These are phyloP conservation scores for Pseudogymnoascus destructans DNA, from an alignment of 2,329 filamentous ascomycete species.

Conservation along the genomic window DNA sequence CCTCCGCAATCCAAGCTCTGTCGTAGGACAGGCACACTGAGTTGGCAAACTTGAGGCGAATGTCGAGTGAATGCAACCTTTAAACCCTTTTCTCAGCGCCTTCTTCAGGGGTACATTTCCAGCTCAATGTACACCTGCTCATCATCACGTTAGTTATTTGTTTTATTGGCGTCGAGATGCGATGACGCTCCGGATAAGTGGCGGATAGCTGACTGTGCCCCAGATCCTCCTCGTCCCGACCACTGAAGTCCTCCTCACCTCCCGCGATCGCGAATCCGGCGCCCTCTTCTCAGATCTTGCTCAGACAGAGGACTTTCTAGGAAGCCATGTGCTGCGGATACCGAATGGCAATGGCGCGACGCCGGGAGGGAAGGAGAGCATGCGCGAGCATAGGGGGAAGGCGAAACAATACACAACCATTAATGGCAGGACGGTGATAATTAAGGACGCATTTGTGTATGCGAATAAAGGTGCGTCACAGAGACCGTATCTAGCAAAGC, in stretches of 20 bases:
- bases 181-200: slow-evolving; percentile 10
- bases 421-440: slow-evolving; percentile 83
- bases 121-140: slow-evolving; percentile 78
- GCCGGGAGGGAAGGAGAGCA: slow-evolving; percentile 47
- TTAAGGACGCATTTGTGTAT: slow-evolving; percentile 87
- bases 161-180: slow-evolving; percentile 7
- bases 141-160: slow-evolving; percentile 56
- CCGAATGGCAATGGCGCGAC: slow-evolving; percentile 40
- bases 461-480: slow-evolving; percentile 73
- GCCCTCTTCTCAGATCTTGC: slow-evolving; percentile 66
- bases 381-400: slow-evolving; percentile 82
- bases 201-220: background rate
- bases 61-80: slow-evolving; percentile 73
- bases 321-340: slow-evolving; percentile 89
- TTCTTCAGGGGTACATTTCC: slow-evolving; percentile 96
- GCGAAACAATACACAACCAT: slow-evolving; percentile 87
- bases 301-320: slow-evolving; percentile 84
- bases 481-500: background rate
- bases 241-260: slow-evolving; percentile 80
- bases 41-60: background rate
- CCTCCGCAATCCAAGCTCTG: slow-evolving; percentile 1
- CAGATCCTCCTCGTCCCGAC: slow-evolving; percentile 81
- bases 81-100: slow-evolving; percentile 96
- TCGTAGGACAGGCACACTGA: slow-evolving; percentile 1
- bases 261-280: slow-evolving; percentile 76